Evolutionary conservation across 75 land plant species (phyloP).

Genomic region (Pinus taeda): DNA sequence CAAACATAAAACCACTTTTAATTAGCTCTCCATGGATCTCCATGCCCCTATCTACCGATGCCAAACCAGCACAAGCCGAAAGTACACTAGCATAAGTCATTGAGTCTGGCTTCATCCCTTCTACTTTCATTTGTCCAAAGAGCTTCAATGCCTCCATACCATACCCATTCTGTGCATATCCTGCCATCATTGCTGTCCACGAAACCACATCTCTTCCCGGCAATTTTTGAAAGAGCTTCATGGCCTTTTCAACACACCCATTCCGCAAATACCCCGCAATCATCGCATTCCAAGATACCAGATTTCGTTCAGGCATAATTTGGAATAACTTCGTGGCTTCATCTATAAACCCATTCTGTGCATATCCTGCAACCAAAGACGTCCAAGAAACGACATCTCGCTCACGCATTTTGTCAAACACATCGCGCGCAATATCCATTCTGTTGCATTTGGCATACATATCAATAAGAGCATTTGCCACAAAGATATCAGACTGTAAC

Average conservation of each 20-base stretch:
- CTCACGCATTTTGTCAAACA: slow-evolving; percentile 42
- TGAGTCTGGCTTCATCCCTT: slow-evolving; percentile 27
- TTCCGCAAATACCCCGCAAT: slow-evolving; percentile 27
- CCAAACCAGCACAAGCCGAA: slow-evolving; percentile 34
- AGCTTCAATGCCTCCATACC: slow-evolving; percentile 22
- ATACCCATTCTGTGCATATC: slow-evolving; percentile 20
- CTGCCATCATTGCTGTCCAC: slow-evolving; percentile 43
- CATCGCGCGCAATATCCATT: slow-evolving; percentile 28
- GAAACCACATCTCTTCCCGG: slow-evolving; percentile 28
- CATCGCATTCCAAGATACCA: slow-evolving; percentile 37
- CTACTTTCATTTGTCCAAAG: slow-evolving; percentile 34
- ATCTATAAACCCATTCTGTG: slow-evolving; percentile 45
- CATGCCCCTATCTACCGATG: background rate
- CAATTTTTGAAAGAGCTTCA: slow-evolving; percentile 27
- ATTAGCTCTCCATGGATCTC: slow-evolving; percentile 9
- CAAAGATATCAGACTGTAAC: slow-evolving; percentile 40
- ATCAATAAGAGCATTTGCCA: slow-evolving; percentile 44
- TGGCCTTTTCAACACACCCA: slow-evolving; percentile 23
- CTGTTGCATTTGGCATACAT: slow-evolving; percentile 60
- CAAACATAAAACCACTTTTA: background rate
- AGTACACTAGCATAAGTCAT: slow-evolving; percentile 46
- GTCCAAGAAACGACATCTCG: slow-evolving; percentile 63
- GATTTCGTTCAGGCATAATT: slow-evolving; percentile 31
- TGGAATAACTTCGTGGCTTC: slow-evolving; percentile 60
- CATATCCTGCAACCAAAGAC: slow-evolving; percentile 64